Conservation (phyloP, 495 filamentous ascomycete species). For the Hypoxylon fragiforme region DNA sequence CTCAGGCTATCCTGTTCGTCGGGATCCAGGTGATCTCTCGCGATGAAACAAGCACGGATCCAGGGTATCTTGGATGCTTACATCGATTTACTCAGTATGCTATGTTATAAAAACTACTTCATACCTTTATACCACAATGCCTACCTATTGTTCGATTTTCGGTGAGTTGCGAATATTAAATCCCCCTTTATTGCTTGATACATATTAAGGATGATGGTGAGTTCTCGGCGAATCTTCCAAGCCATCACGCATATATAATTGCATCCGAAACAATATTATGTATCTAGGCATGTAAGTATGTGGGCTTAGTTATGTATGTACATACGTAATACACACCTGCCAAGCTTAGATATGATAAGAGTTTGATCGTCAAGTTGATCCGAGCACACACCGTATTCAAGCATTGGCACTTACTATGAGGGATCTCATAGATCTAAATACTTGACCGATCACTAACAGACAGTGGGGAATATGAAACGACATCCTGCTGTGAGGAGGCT, state of each 20-base stretch:
- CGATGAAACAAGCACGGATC: slow-evolving; percentile 22
- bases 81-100: neutral
- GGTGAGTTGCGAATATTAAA: too few species aligned
- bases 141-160: too few species aligned
- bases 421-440: slow-evolving; percentile 17
- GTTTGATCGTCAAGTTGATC: slow-evolving; percentile 7
- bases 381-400: slow-evolving; percentile 25
- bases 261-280: neutral
- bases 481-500: slow-evolving; percentile 9
- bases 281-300: neutral
- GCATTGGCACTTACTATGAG: slow-evolving; percentile 27
- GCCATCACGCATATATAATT: too few species aligned
- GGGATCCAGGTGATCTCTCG: slow-evolving; percentile 6
- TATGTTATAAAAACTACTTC: neutral
- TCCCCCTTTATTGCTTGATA: too few species aligned
- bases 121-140: neutral
- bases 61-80: slow-evolving; percentile 3
- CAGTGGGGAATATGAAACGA: slow-evolving; percentile 1
- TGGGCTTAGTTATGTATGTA: neutral
- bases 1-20: slow-evolving; percentile 11
- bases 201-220: too few species aligned
- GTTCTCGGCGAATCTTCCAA: too few species aligned
- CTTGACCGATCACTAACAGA: slow-evolving; percentile 8
- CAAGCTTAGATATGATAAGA: neutral
- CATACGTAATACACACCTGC: neutral